Base-by-base conservation (phyloP, 768 basidiomycete species). In the Baorangia bicolor region DNA sequence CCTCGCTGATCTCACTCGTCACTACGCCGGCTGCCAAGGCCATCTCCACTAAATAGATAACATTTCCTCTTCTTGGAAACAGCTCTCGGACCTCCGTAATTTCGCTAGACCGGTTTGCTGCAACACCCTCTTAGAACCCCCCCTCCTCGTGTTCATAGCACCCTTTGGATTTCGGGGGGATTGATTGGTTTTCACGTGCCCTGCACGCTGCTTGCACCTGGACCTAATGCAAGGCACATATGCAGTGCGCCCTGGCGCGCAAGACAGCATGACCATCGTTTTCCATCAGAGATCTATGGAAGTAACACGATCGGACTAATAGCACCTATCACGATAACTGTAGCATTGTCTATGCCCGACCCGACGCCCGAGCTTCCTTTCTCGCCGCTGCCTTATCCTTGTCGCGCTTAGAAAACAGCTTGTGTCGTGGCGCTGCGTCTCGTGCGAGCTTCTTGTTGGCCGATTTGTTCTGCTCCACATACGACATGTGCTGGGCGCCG, bases 401-500 rank as follows among this genome's bases (percentile, higher is more conserved):
- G 57, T 92, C 90, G 37, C 92, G 85, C 71, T 91, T 92, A 46
- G 83, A 78, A 70, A 94, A 94, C 25, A 93, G 70, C 72, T 89
- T 91, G 77, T 91, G 84, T 47, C 91, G 82, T 52, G 78, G 78
- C 39, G 78, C 77, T 25, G 63, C 64, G 43, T 79, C 78, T 51
- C 70, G 70, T 27, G 88, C 83, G 11, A 92, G 77, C 53, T 83
- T 84, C 77, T 88, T 90, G 79, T 95, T 95, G 48, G 86, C 90
- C 21, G 87, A 89, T 72, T 92, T 92, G 76, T 94, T 94, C 71
- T 92, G 88, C 74, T 94, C 93, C 44, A 92, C 80, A 64, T 94
- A 95, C 44, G 90, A 91, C 92, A 94, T 94, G 64, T 92, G 91
- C 63, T 92, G 90, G 5, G 84, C 92, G 31, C 94, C 94, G 69